Evolutionary conservation across 75 land plant genomes (phyloP).

Genomic region (Chamaecyparis obtusa): DNA sequence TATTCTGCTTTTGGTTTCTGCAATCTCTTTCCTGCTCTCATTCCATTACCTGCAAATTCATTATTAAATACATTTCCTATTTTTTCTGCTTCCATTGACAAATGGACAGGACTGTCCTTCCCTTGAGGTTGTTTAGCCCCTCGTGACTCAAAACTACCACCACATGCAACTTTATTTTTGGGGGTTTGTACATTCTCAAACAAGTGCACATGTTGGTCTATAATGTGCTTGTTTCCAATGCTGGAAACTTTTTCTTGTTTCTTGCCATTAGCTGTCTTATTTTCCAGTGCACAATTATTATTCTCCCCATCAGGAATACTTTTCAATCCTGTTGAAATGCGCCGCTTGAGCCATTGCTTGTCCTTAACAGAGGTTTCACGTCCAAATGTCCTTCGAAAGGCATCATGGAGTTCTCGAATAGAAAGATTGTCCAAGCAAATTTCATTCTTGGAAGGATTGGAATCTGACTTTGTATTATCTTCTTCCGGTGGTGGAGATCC

Average conservation of each 20-base stretch:
- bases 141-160: neutral
- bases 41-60: constrained; percentile 3
- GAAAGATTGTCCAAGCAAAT: constrained; percentile 69
- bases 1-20: constrained; percentile 10
- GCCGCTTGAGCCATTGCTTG: constrained; percentile 90
- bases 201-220: neutral
- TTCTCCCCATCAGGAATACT: constrained; percentile 47
- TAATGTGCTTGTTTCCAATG: neutral
- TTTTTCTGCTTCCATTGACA: neutral
- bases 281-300: neutral
- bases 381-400: constrained; percentile 79
- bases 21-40: constrained; percentile 15
- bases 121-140: neutral
- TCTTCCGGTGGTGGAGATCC: constrained; percentile 18
- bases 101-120: neutral
- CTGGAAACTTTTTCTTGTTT: neutral
- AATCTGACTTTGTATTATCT: constrained; percentile 27
- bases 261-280: neutral
- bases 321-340: constrained; percentile 74
- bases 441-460: constrained; percentile 27
- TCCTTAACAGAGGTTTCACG: constrained; percentile 89
- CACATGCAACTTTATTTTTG: neutral
- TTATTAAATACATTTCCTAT: neutral
- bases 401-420: constrained; percentile 83
- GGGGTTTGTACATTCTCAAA: neutral